A percentile compares a stretch with the other conserved stretches of the same genome.
Evolutionary conservation across 441 rosid species (phyloP).

Genomic region (Jatropha podagrica): DNA sequence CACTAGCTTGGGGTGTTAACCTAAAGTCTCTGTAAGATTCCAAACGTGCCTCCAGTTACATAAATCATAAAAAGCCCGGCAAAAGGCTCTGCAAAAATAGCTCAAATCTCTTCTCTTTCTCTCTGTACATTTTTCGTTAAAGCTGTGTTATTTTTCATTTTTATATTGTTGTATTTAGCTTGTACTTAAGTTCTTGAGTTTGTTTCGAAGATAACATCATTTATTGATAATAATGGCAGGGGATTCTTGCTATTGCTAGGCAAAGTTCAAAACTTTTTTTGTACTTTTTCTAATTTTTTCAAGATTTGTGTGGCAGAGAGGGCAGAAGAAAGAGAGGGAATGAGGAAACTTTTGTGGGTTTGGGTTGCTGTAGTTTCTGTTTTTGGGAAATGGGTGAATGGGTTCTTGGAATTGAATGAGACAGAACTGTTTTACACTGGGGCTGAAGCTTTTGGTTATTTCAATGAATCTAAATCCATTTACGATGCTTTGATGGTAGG

Average conservation of each 20-base stretch:
- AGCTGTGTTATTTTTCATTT: not conserved
- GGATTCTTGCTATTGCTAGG: not conserved
- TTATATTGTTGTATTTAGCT: not conserved
- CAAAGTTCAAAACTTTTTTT: conserved; percentile 4
- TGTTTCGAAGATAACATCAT: not conserved
- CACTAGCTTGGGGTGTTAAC: not conserved
- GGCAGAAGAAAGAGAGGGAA: not conserved
- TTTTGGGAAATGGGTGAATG: conserved; percentile 33
- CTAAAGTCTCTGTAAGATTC: conserved; percentile 24
- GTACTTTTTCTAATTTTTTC: not conserved
- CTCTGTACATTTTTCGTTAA: not conserved
- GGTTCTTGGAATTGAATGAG: conserved; percentile 50
- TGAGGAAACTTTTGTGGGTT: conserved; percentile 40
- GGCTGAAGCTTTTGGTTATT: conserved; percentile 29
- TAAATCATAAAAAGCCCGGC: conserved; percentile 48
- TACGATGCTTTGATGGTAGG: conserved; percentile 69
- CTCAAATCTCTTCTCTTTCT: conserved; percentile 1
- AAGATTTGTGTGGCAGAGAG: conserved; percentile 23
- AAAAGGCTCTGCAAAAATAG: conserved; percentile 18
- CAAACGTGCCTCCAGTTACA: conserved; percentile 24
- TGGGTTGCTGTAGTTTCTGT: conserved; percentile 27
- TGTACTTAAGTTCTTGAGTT: not conserved
- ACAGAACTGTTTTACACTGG: conserved; percentile 58
- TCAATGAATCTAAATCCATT: conserved; percentile 47
- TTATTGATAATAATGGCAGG: conserved; percentile 1